Conservation (phyloP, 345 rosid genomes). For the Salix arbutifolia region DNA sequence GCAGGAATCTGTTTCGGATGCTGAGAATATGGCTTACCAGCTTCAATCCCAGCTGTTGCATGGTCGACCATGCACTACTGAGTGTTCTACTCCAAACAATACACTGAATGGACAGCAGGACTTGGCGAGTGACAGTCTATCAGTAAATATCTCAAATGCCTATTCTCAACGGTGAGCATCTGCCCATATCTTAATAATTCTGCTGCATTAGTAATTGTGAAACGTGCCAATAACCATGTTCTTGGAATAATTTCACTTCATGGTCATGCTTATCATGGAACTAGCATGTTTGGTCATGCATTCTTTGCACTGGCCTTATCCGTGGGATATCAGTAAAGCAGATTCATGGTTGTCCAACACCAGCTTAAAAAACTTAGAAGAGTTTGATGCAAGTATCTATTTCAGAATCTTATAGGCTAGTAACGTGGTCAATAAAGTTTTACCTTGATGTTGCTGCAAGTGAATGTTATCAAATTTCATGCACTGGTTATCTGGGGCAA, state of each 20-base stretch:
- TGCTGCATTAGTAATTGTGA: neutral
- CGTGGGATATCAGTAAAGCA: neutral
- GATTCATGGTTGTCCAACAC: neutral
- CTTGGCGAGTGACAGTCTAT: slow-evolving; percentile 24
- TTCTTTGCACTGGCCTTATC: neutral
- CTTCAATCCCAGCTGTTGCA: slow-evolving; percentile 45
- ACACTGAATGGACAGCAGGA: slow-evolving; percentile 30
- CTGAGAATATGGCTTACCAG: slow-evolving; percentile 42
- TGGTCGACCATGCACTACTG: slow-evolving; percentile 28
- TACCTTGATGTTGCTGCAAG: neutral
- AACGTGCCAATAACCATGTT: neutral
- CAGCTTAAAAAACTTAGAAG: neutral
- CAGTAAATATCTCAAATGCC: slow-evolving; percentile 41
- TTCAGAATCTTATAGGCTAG: neutral
- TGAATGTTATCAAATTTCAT: neutral
- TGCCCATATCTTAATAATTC: neutral
- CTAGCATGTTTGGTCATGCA: neutral
- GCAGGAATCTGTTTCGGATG: slow-evolving; percentile 40
- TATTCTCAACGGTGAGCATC: slow-evolving; percentile 64
- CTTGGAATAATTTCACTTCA: neutral
- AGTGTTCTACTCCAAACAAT: slow-evolving; percentile 26
- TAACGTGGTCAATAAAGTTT: neutral
- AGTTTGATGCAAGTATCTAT: neutral
- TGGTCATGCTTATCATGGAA: neutral
- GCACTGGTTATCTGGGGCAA: neutral